Evolutionary conservation across 345 rosid genomes (phyloP).

Genomic region (Eucalyptus cladocalyx): DNA sequence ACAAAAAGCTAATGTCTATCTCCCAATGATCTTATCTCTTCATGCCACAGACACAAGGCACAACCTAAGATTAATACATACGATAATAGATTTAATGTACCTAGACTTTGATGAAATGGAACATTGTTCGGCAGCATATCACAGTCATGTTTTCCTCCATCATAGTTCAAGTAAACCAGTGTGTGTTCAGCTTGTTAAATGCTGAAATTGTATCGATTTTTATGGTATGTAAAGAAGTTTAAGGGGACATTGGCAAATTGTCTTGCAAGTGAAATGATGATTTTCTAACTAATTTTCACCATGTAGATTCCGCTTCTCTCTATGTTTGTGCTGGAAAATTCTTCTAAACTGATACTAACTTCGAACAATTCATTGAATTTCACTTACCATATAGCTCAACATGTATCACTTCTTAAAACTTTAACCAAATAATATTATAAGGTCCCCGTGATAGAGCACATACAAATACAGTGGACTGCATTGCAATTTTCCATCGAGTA

Average conservation of each 20-base stretch:
- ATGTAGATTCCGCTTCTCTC: not conserved
- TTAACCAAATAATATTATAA: not conserved
- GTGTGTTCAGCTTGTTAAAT: not conserved
- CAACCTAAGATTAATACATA: not conserved
- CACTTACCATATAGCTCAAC: not conserved
- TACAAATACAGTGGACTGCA: not conserved
- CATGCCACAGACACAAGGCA: not conserved
- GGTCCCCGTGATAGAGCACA: not conserved
- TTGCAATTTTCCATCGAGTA: not conserved
- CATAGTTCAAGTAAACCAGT: not conserved
- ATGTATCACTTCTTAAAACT: not conserved
- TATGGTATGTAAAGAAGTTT: not conserved
- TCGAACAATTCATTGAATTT: not conserved
- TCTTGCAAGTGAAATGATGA: not conserved
- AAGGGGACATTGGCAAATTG: not conserved
- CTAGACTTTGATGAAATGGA: not conserved
- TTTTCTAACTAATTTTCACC: not conserved
- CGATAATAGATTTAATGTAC: not conserved
- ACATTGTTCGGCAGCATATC: not conserved
- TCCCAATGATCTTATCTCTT: not conserved
- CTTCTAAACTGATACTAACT: not conserved
- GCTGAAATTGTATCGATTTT: not conserved
- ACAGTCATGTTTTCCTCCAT: not conserved
- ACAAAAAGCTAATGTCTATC: not conserved
- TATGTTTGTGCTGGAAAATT: not conserved